Conservation (phyloP, 805 yeast species). For the Candida fluviatilis region DNA sequence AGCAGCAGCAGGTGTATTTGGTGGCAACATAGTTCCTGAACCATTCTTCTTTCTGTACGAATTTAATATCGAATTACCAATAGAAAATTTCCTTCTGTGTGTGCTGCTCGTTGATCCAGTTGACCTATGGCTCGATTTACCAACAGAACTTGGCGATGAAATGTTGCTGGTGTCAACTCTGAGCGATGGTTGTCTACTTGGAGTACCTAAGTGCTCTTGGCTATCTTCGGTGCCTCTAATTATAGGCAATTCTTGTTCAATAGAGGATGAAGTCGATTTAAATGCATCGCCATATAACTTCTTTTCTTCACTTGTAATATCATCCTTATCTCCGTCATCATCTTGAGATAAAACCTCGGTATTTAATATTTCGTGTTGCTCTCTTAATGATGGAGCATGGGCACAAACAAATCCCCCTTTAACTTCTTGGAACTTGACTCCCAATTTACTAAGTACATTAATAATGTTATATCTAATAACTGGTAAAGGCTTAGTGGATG, state of each 20-base stretch:
- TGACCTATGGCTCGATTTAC: constrained; percentile 31
- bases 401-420: constrained; percentile 91
- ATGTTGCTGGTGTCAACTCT: constrained; percentile 25
- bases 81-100: constrained; percentile 61
- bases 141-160: constrained; percentile 25
- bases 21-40: constrained; percentile 40
- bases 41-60: constrained; percentile 47
- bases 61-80: constrained; percentile 53
- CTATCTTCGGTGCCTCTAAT: constrained; percentile 8
- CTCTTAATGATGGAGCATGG: constrained; percentile 49
- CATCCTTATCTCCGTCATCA: constrained; percentile 6
- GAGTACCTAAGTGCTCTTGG: constrained; percentile 16
- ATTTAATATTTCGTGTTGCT: constrained; percentile 9
- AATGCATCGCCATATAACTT: constrained; percentile 39
- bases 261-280: constrained; percentile 29
- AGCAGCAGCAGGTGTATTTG: constrained; percentile 54
- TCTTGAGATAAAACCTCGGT: constrained; percentile 1
- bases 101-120: constrained; percentile 17
- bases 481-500: constrained; percentile 88
- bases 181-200: constrained; percentile 37
- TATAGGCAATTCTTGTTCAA: constrained; percentile 16
- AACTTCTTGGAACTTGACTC: constrained; percentile 82
- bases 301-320: constrained; percentile 25
- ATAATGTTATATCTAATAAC: constrained; percentile 83
- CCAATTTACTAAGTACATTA: constrained; percentile 66